Conservation (phyloP, 2,329 filamentous ascomycete species). For the Colletotrichum lentis region DNA sequence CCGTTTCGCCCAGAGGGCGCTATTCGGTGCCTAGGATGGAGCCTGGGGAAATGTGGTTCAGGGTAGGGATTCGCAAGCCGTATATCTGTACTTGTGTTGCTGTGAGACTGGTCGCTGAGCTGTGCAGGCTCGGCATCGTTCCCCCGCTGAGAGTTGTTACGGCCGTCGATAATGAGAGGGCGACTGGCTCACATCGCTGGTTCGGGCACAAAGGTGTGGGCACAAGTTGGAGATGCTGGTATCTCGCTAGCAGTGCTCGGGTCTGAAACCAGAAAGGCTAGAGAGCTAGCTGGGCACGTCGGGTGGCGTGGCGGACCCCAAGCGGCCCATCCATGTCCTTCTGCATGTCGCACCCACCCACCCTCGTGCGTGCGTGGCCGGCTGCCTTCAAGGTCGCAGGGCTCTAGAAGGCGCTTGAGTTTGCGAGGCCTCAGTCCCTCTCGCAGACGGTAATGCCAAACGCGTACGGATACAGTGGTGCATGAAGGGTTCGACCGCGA, state of each 20-base stretch:
- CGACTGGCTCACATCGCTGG: neutral
- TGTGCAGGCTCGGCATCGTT: constrained; percentile 12
- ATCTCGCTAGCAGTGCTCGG: constrained; percentile 26
- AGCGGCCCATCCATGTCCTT: constrained; percentile 32
- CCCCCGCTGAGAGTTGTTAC: neutral
- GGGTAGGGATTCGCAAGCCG: constrained; percentile 20
- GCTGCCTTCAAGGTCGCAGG: constrained; percentile 20
- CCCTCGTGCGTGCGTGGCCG: constrained; percentile 13
- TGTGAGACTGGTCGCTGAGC: constrained; percentile 18
- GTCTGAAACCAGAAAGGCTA: constrained; percentile 33
- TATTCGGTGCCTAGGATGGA: constrained; percentile 11
- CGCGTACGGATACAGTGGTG: constrained; percentile 5
- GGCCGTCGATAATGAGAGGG: neutral
- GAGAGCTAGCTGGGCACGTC: constrained; percentile 24
- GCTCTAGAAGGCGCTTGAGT: constrained; percentile 18
- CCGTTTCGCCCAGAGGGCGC: constrained; percentile 26
- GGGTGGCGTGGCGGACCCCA: constrained; percentile 30
- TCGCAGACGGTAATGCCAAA: neutral
- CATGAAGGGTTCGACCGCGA: constrained; percentile 6
- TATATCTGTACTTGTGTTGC: constrained; percentile 9
- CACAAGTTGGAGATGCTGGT: constrained; percentile 1
- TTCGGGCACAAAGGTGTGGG: neutral
- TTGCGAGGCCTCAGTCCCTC: constrained; percentile 11
- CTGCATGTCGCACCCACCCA: constrained; percentile 33
- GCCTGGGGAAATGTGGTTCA: constrained; percentile 17